These are phyloP conservation scores for Aureobasidium mangrovei DNA, from an alignment of 2,329 filamentous ascomycete genomes.

Conservation along the genomic window DNA sequence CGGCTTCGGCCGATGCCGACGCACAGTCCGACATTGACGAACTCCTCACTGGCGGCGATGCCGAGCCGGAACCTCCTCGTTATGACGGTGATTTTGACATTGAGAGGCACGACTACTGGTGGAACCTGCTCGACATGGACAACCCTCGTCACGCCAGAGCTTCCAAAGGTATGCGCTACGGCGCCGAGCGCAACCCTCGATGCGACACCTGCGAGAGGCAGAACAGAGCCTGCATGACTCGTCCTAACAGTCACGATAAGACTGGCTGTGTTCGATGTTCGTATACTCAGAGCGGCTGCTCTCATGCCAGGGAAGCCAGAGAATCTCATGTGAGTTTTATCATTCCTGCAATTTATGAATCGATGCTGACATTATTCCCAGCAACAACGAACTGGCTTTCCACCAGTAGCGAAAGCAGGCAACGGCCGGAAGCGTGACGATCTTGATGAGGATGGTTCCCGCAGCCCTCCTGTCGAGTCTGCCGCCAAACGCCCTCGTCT, in stretches of 20 bases:
- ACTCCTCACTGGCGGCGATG: conserved; percentile 1
- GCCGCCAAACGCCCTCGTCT: conserved; percentile 6
- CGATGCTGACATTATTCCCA: neutral
- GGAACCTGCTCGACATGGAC: conserved; percentile 7
- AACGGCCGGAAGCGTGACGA: conserved; percentile 7
- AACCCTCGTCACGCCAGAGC: conserved; percentile 10
- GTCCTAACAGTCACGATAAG: conserved; percentile 11
- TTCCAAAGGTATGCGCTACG: conserved; percentile 11
- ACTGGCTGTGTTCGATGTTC: conserved; percentile 13
- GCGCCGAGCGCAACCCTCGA: conserved; percentile 5
- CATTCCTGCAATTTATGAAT: neutral
- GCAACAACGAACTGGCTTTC: conserved; percentile 12
- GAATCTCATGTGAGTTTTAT: conserved; percentile 6
- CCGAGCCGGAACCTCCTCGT: conserved; percentile 7
- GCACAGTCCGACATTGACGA: conserved; percentile 10
- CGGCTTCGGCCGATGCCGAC: conserved; percentile 1
- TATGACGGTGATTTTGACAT: conserved; percentile 12
- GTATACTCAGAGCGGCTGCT: conserved; percentile 9
- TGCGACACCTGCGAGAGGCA: conserved; percentile 10
- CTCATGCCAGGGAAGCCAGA: conserved; percentile 11
- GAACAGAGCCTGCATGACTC: conserved; percentile 7
- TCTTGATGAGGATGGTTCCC: conserved; percentile 2
- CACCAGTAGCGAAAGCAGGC: neutral
- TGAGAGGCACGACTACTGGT: conserved; percentile 12
- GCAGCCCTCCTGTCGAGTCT: conserved; percentile 1